Evolutionary conservation across 73 alveolate genomes (phyloP), one percentile per base, ranked within the genome.

Genomic region (Durusdinium trenchii): DNA sequence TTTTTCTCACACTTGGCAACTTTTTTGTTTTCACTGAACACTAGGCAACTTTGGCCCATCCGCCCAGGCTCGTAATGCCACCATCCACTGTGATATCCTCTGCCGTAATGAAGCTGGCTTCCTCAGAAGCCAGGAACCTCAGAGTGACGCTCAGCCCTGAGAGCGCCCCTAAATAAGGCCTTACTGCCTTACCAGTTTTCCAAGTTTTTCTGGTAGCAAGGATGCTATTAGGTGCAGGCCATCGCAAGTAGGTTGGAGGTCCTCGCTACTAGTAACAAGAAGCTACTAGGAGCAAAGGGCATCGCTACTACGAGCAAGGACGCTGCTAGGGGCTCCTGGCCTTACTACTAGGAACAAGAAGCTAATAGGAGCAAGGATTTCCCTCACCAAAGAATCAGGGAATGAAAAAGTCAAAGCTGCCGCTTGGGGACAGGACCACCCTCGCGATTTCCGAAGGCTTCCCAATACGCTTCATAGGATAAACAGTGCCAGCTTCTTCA

Each of bases 81-180:
- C 94, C 71, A 75, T 51, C 94, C 94, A 83, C 76, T 47, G 94
- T 83, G 38, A 83, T 32, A 40, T 83, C 48, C 76, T 83, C 54
- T 3, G 94, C 94, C 40, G 94, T 83, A 6, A 83, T 42, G 50
- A 83, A 83, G 75, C 94, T 83, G 76, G 94, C 94, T n/a, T 83
- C 94, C 4, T 83, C 94, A 6, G 94, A 83, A 35, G 94, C 94
- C 67, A 83, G 94, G 73, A 83, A 83, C 81, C 73, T 60, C 73
- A 32, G 18, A 32, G 73, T n/a, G n/a, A n/a, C n/a, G n/a, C n/a
- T n/a, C n/a, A n/a, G n/a, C n/a, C n/a, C n/a, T n/a, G n/a, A n/a
- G n/a, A n/a, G n/a, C n/a, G n/a, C n/a, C n/a, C n/a, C n/a, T n/a
- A n/a, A n/a, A n/a, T n/a, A n/a, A n/a, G n/a, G n/a, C n/a, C n/a